phyloP scores from a whole-genome alignment of 768 basidiomycete species.

The Leccinum variicolor region DNA sequence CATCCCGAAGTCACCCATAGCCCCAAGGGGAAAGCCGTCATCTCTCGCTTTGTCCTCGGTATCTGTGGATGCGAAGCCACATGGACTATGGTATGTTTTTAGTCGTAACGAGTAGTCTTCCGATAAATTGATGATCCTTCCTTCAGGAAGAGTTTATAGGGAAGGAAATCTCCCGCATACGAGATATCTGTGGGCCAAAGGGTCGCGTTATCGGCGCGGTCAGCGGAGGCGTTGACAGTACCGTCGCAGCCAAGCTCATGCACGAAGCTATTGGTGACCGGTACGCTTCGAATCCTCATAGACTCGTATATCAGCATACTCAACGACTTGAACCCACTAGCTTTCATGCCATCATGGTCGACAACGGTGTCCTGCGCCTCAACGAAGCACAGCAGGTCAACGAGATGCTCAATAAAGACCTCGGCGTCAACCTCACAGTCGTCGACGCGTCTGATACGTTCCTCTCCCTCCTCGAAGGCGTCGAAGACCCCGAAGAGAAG shows the following conservation, averaged over 20 bases:
- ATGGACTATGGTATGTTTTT: conserved; percentile 85
- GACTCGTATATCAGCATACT: background rate
- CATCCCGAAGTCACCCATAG: conserved; percentile 99
- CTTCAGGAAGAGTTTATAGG: conserved; percentile 92
- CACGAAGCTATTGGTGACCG: conserved; percentile 98
- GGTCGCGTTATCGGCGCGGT: conserved; percentile 98
- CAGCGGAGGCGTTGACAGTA: conserved; percentile 95
- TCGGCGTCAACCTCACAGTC: conserved; percentile 95
- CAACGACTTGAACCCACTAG: conserved; percentile 36
- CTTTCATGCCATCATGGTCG: conserved; percentile 99
- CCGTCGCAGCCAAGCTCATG: conserved; percentile 98
- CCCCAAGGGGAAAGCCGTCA: conserved; percentile 83
- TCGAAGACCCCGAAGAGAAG: conserved; percentile 96
- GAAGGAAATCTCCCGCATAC: conserved; percentile 92
- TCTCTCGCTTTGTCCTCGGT: conserved; percentile 76
- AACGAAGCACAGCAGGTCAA: conserved; percentile 91
- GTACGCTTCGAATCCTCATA: conserved; percentile 36
- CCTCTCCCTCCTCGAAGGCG: conserved; percentile 79
- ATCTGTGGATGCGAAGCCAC: conserved; percentile 78
- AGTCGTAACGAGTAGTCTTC: conserved; percentile 3
- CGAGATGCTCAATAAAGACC: conserved; percentile 87
- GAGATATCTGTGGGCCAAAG: conserved; percentile 88
- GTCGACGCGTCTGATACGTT: conserved; percentile 95
- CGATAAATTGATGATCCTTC: background rate
- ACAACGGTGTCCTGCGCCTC: conserved; percentile 93